Conservation (phyloP, 1,139 yeast genomes). For the Torulaspora globosa region DNA sequence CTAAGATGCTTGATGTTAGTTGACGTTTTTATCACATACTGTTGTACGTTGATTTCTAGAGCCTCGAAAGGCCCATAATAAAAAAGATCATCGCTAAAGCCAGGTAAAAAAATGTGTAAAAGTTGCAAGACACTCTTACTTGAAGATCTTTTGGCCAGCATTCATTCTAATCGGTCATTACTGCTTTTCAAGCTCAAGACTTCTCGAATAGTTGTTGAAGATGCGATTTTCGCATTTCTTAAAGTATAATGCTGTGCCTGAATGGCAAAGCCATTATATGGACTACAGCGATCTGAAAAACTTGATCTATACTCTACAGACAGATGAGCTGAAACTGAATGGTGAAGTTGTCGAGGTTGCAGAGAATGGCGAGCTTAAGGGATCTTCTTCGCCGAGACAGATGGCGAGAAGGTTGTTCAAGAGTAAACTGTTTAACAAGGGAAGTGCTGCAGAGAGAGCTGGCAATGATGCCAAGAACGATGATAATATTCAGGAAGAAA, state of each 20-base stretch:
- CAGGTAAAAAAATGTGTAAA: not conserved
- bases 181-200: not conserved
- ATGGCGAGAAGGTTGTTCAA: conserved; percentile 7
- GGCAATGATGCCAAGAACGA: conserved; percentile 9
- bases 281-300: conserved; percentile 63
- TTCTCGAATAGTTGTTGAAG: not conserved
- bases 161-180: not conserved
- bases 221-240: conserved; percentile 73
- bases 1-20: no score
- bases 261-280: conserved; percentile 68
- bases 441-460: not conserved
- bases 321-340: conserved; percentile 44
- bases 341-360: conserved; percentile 10
- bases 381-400: conserved; percentile 9
- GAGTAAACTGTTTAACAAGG: conserved; percentile 9
- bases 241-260: conserved; percentile 73
- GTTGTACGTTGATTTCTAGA: no score
- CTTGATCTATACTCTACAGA: conserved; percentile 59
- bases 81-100: no score
- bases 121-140: not conserved
- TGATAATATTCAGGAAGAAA: conserved; percentile 28
- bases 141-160: no score
- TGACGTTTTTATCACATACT: no score
- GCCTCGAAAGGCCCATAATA: no score
- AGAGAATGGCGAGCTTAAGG: conserved; percentile 8